phyloP scores from a whole-genome alignment of 495 filamentous ascomycete genomes.

The Annulohypoxylon moriforme region DNA sequence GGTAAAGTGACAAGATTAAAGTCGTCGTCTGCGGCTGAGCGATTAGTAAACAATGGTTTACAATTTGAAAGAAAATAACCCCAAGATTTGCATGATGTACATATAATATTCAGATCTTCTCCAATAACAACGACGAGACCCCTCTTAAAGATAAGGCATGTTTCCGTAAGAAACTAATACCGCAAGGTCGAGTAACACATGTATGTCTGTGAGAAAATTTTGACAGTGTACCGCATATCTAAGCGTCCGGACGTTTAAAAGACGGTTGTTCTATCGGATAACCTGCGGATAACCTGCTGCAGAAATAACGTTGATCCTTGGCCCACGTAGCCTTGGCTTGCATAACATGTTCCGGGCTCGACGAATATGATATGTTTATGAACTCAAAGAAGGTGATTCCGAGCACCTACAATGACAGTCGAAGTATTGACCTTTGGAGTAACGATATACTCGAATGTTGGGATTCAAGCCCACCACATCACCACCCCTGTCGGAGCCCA shows the following conservation, averaged over 20 bases:
- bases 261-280: no score
- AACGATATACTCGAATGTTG: slow-evolving; percentile 93
- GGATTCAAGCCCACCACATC: slow-evolving; percentile 86
- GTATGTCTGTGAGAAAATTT: not conserved
- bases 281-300: slow-evolving; percentile 2
- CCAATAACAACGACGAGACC: slow-evolving; percentile 3
- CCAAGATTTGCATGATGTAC: not conserved
- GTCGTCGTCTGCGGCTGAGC: slow-evolving; percentile 40
- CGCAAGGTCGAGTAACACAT: slow-evolving; percentile 1
- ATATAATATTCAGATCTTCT: not conserved
- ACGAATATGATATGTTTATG: slow-evolving; percentile 11
- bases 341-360: slow-evolving; percentile 13
- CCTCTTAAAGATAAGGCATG: no score
- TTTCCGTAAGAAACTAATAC: no score
- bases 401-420: slow-evolving; percentile 81
- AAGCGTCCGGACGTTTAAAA: not conserved
- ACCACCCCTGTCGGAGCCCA: slow-evolving; percentile 74
- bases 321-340: slow-evolving; percentile 4
- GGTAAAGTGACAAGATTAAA: slow-evolving; percentile 38
- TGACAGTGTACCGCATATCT: not conserved
- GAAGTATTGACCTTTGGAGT: slow-evolving; percentile 87
- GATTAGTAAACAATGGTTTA: slow-evolving; percentile 28
- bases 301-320: slow-evolving; percentile 7
- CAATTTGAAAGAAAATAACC: not conserved
- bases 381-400: slow-evolving; percentile 1